Percentiles rank a stretch among this genome's conserved stretches.
phyloP scores from a whole-genome alignment of 176 grass and related monocot species.

The Juncus inflexus region DNA sequence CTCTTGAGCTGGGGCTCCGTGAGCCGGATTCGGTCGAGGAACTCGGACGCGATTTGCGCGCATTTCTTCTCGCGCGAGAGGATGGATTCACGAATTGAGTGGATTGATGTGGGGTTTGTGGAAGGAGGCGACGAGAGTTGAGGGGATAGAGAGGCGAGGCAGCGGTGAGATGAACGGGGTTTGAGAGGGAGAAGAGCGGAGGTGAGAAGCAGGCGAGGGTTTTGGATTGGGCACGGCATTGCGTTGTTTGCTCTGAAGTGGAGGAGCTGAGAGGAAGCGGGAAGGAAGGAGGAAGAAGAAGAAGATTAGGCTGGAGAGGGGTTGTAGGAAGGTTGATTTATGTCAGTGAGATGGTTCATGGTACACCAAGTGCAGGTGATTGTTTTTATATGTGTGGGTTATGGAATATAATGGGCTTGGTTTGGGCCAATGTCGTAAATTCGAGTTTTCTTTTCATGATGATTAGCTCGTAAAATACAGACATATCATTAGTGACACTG shows the following conservation, averaged over 20 bases:
- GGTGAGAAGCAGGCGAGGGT: slow-evolving; percentile 52
- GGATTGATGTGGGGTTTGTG: slow-evolving; percentile 36
- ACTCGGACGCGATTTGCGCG: slow-evolving; percentile 57
- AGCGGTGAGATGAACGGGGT: slow-evolving; percentile 24
- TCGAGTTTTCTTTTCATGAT: no score
- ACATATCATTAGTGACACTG: no score
- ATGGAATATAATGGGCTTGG: no score
- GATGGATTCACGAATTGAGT: slow-evolving; percentile 70
- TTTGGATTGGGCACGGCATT: slow-evolving; percentile 63
- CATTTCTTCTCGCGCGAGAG: slow-evolving; percentile 59
- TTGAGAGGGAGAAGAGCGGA: slow-evolving; percentile 29
- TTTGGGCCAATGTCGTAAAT: no score
- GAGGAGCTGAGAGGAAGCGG: no score
- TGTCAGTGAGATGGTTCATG: no score
- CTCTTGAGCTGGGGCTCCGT: slow-evolving; percentile 72
- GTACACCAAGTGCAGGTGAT: no score
- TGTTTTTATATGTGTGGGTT: no score
- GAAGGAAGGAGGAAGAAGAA: no score
- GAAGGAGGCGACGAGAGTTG: slow-evolving; percentile 33
- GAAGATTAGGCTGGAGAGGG: no score
- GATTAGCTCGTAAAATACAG: no score
- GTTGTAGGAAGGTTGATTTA: no score
- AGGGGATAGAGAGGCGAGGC: slow-evolving; percentile 40
- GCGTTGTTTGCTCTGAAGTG: background rate
- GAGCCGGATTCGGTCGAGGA: slow-evolving; percentile 73